phyloP scores from a whole-genome alignment of 1,284 basidiomycete genomes.

The Pisolithus thermaeus region DNA sequence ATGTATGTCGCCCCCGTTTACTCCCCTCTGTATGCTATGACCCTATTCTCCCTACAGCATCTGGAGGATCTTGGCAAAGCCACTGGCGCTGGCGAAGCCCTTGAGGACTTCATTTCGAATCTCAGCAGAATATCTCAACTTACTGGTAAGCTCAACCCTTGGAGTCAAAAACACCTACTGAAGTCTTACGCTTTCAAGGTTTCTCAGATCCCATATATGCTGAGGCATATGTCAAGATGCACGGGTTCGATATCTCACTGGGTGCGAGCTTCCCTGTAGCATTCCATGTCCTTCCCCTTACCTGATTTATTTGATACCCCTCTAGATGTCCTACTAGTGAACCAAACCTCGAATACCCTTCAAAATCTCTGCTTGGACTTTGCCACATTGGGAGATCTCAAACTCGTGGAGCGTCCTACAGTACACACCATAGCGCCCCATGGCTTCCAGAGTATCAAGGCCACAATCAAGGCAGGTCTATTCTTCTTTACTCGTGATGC shows the following conservation, averaged over 20 bases:
- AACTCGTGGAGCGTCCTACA: conserved; percentile 92
- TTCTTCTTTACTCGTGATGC: background rate
- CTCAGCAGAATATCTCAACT: conserved; percentile 93
- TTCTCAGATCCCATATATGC: conserved; percentile 99
- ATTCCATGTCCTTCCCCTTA: background rate
- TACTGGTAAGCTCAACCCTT: conserved; percentile 51
- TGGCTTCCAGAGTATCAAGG: conserved; percentile 98
- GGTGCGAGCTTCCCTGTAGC: conserved; percentile 36
- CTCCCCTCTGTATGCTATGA: background rate
- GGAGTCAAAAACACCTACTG: background rate
- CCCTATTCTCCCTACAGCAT: conserved; percentile 49
- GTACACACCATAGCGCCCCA: conserved; percentile 94
- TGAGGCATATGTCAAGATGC: conserved; percentile 97
- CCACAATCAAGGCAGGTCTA: conserved; percentile 83
- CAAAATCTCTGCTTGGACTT: conserved; percentile 98
- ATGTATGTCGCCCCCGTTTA: conserved; percentile 49
- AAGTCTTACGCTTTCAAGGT: conserved; percentile 39
- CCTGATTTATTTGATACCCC: conserved; percentile 3
- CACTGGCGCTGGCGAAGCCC: conserved; percentile 78
- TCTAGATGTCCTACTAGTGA: conserved; percentile 91
- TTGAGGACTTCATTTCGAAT: conserved; percentile 96
- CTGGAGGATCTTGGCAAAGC: conserved; percentile 88
- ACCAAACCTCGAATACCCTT: conserved; percentile 91
- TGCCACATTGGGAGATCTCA: conserved; percentile 94
- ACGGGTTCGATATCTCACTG: conserved; percentile 95